Evolutionary conservation across 2,329 filamentous ascomycete genomes (phyloP), one percentile per base, ranked within the genome.

Genomic region (Fusarium staphyleae): DNA sequence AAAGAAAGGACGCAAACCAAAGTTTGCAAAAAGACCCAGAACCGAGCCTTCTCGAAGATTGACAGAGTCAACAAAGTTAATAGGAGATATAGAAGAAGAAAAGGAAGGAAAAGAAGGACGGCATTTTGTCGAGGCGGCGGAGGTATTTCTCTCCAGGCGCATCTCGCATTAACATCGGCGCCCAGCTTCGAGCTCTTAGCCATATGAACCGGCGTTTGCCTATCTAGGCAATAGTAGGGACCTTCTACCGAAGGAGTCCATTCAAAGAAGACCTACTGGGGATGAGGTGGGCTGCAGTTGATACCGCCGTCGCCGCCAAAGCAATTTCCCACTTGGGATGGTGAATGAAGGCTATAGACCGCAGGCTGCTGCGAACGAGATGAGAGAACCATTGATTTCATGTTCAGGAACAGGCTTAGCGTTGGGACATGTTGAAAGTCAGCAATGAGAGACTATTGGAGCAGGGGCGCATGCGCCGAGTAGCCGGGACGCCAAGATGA

Each of bases 1-100:
- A 76, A 75, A 49, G 74, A 76, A 73, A 67, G 72, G 70, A 74
- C 72, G 71, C 69, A 75, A 71, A 74, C 70, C 67, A 66, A 60
- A 60, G 71, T 69, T 60, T 69, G 69, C 72, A 73, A 63, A 35
- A 30, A 62, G 69, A 68, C 64, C 60, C 65, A 50, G 60, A 43
- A 70, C 68, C 62, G 60, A 69, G 62, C 64, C 61, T 62, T 70
- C 65, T 72, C 64, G 60, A 47, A 45, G 49, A 48, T 62, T 63
- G 51, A 66, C 52, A 63, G 59, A 63, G 55, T 48, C 52, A 61
- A 54, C 45, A 64, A 53, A 57, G 51, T 63, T 65, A 60, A 63
- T 61, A 12, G 33, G 28, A 40, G 55, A 55, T 30, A 35, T 40
- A 50, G 30, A 61, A 37, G 33, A 36, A 47, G 44, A 35, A 48